phyloP scores from a whole-genome alignment of 1,284 basidiomycete genomes.

The Inonotus hispidus region DNA sequence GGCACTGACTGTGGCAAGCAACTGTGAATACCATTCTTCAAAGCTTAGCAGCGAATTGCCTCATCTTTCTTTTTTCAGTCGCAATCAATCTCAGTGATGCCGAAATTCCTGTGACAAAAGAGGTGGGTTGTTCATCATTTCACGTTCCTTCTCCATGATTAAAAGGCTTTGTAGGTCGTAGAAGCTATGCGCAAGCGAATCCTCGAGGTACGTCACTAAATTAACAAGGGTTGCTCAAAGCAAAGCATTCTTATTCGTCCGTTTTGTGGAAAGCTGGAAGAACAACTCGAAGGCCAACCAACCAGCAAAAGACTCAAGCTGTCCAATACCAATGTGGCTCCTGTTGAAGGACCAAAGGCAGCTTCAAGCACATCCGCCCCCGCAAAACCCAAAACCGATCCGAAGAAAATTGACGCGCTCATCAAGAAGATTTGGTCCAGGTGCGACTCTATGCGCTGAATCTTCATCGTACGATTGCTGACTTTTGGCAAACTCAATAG shows the following conservation, averaged over 20 bases:
- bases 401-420: slow-evolving; percentile 36
- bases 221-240: neutral
- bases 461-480: neutral
- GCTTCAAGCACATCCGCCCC: slow-evolving; percentile 18
- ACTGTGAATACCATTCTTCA: neutral
- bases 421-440: slow-evolving; percentile 32
- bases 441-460: slow-evolving; percentile 12
- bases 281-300: slow-evolving; percentile 29
- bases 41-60: neutral
- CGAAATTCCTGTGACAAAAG: slow-evolving; percentile 10
- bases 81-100: slow-evolving; percentile 10
- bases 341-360: slow-evolving; percentile 18
- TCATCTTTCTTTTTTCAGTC: neutral
- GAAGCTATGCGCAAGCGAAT: slow-evolving; percentile 35
- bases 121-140: neutral
- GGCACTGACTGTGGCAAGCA: slow-evolving; percentile 5
- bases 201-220: slow-evolving; percentile 25
- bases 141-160: neutral
- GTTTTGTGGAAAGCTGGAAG: slow-evolving; percentile 32
- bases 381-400: slow-evolving; percentile 31
- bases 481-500: slow-evolving; percentile 20
- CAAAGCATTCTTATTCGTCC: neutral
- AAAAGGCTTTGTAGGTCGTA: slow-evolving; percentile 25
- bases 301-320: slow-evolving; percentile 29
- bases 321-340: slow-evolving; percentile 8